Base-by-base conservation (phyloP, 768 basidiomycete species). In the Lentinula aciculospora region DNA sequence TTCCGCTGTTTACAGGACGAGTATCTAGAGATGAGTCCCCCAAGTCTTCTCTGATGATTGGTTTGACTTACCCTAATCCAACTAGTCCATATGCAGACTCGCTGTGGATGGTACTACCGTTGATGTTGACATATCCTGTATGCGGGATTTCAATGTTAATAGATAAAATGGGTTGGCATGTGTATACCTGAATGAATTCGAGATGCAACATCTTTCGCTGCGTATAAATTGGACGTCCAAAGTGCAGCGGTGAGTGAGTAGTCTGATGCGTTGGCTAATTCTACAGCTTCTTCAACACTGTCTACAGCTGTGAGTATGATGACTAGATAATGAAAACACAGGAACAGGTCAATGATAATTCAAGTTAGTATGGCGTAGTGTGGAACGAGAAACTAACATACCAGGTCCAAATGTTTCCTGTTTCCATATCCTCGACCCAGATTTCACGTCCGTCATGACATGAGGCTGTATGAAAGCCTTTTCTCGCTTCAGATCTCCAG, bases 371-470 rank as follows among this genome's bases (percentile, higher is more conserved):
- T 23, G 19, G 7, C 17, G 31, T 25, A 8, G 25, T 37, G 40
- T 13, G 19, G 10, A 42, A 29, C 9, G 13, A 15, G 7, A 1
- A 32, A 34, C 15, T 9, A n/a, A 40, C 64, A 19, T 37, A 80
- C 81, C 80, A 50, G 82, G 85, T 0, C 83, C 84, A 66, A 88
- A 88, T 1, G 79, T 77, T 67, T 89, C 87, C 29, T 74, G 64
- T 23, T 82, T 74, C 82, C 82, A 85, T 12, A 81, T 57, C 28
- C 70, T 64, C 74, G 80, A 83, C 7, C 75, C 81, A 0, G 74
- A 76, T 58, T 70, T 77, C 42, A 81, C 77, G n/a, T 71, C 74
- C 19, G 62, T 65, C 15, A 84, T 58, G 28, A 85, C 59, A 66
- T 84, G 82, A 21, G 83, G 82, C 58, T 76, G 74, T n/a, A 84